Conservation (phyloP, 768 basidiomycete genomes). For the Epithele typhae region DNA sequence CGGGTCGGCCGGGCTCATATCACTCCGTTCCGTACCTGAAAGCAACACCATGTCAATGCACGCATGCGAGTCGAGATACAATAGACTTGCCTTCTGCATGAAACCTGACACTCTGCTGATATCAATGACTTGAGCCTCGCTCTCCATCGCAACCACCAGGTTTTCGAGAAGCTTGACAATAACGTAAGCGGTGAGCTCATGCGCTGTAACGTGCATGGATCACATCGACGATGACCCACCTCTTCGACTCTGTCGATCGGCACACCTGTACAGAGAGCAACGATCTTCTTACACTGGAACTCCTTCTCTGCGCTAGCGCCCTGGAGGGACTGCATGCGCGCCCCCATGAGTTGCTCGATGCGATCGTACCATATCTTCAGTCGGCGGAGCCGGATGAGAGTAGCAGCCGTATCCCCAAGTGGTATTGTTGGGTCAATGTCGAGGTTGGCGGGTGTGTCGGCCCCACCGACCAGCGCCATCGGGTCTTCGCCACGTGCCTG, state of each 20-base stretch:
- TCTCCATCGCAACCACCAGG: slow-evolving; percentile 83
- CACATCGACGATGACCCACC: slow-evolving; percentile 43
- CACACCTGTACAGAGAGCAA: slow-evolving; percentile 84
- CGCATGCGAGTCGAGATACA: not conserved
- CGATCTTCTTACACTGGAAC: slow-evolving; percentile 87
- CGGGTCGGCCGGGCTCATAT: slow-evolving; percentile 31
- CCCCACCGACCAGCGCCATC: slow-evolving; percentile 56
- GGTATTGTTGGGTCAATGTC: slow-evolving; percentile 76
- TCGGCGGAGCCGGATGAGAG: slow-evolving; percentile 67
- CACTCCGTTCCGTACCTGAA: slow-evolving; percentile 57
- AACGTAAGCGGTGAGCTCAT: slow-evolving; percentile 4
- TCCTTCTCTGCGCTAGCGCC: slow-evolving; percentile 86
- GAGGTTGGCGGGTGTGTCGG: slow-evolving; percentile 57
- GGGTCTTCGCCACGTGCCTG: slow-evolving; percentile 66
- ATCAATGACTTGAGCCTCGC: slow-evolving; percentile 78
- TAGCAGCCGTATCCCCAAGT: slow-evolving; percentile 48
- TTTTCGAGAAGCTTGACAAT: slow-evolving; percentile 71
- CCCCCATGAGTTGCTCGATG: slow-evolving; percentile 68
- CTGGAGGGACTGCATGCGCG: slow-evolving; percentile 64
- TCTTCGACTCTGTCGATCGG: slow-evolving; percentile 86
- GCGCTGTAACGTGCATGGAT: too few species aligned
- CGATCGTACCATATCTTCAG: slow-evolving; percentile 81
- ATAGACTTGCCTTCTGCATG: slow-evolving; percentile 71
- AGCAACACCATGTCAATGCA: not conserved
- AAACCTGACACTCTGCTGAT: slow-evolving; percentile 84